These are phyloP conservation scores for Penicillium salamii DNA, from an alignment of 495 filamentous ascomycete species.

Conservation along the genomic window DNA sequence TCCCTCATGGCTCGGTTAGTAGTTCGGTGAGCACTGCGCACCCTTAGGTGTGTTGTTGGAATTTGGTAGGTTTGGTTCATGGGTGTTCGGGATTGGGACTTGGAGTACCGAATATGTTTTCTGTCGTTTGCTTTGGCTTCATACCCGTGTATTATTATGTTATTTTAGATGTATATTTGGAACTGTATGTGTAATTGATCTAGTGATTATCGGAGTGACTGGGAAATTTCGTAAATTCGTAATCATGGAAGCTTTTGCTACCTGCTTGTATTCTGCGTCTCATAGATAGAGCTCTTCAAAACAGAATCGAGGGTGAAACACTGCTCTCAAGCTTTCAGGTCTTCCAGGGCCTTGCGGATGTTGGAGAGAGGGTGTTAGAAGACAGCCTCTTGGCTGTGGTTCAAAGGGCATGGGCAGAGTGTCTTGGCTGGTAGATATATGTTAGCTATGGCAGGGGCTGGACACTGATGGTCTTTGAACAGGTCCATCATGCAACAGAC, in stretches of 20 bases:
- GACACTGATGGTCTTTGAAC: too few species aligned
- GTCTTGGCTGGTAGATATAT: not conserved
- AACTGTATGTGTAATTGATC: slow-evolving; percentile 2
- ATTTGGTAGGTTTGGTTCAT: slow-evolving; percentile 6
- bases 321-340: not conserved
- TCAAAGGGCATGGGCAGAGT: too few species aligned
- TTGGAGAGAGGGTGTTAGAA: too few species aligned
- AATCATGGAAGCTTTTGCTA: not conserved
- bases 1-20: slow-evolving; percentile 15
- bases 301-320: not conserved
- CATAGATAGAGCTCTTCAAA: not conserved
- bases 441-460: too few species aligned
- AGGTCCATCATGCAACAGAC: too few species aligned
- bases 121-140: not conserved
- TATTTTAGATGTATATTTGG: not conserved
- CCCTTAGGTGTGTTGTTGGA: slow-evolving; percentile 1
- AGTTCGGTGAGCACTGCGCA: slow-evolving; percentile 14
- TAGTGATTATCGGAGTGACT: not conserved
- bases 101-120: too few species aligned
- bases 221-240: not conserved
- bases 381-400: too few species aligned
- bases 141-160: slow-evolving; percentile 25
- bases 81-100: not conserved
- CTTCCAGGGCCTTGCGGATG: not conserved
- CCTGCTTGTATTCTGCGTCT: not conserved